Conservation (phyloP, 345 rosid species). For the Excoecaria agallocha region DNA sequence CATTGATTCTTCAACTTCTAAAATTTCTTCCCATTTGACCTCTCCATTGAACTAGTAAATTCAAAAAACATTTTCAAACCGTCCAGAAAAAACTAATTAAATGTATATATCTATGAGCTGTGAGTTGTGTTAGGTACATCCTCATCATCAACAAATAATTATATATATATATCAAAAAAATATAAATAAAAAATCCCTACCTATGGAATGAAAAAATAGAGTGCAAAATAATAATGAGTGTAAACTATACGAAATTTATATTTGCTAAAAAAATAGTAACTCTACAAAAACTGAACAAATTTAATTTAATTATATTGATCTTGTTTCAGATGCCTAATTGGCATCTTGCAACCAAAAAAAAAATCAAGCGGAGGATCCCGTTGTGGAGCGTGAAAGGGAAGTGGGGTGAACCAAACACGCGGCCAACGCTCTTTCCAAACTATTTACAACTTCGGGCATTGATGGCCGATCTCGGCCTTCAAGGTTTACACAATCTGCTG, state of each 20-base stretch:
- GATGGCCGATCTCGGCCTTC: slow-evolving; percentile 64
- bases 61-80: neutral
- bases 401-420: slow-evolving; percentile 38
- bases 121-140: slow-evolving; percentile 5
- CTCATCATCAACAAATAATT: neutral
- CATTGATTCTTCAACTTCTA: neutral
- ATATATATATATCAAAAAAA: neutral
- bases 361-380: slow-evolving; percentile 27
- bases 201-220: neutral
- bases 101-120: neutral
- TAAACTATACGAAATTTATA: neutral
- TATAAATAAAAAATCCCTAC: neutral
- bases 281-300: neutral
- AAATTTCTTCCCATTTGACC: neutral
- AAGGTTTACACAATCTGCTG: slow-evolving; percentile 50
- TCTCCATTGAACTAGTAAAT: neutral
- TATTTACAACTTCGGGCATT: slow-evolving; percentile 50
- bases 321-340: too few relatives aligned
- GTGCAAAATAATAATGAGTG: too few relatives aligned
- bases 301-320: too few relatives aligned
- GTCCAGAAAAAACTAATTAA: neutral
- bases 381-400: slow-evolving; percentile 37
- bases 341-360: too few relatives aligned
- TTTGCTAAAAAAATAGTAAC: neutral
- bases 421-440: slow-evolving; percentile 52